Percentiles rank a stretch among this genome's conserved stretches.
These are phyloP conservation scores for Aspergillus alliaceus DNA, from an alignment of 2,329 filamentous ascomycete genomes.

Conservation along the genomic window DNA sequence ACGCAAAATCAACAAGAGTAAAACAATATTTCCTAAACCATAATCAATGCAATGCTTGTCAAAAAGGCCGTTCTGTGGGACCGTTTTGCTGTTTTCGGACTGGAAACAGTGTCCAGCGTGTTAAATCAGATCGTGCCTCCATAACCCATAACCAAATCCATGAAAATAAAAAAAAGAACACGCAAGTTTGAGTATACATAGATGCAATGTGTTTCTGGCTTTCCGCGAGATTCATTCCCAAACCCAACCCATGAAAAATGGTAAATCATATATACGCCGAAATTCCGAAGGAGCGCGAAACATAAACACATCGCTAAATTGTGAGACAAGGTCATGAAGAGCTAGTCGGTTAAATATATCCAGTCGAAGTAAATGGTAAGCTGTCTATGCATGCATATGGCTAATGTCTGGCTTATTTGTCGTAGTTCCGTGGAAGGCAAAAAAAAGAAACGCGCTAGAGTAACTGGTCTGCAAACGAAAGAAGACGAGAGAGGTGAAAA, in stretches of 20 bases:
- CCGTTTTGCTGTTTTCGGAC: slow-evolving; percentile 5
- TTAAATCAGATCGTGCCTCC: slow-evolving; percentile 7
- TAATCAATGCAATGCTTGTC: slow-evolving; percentile 4
- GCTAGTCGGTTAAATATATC: slow-evolving; percentile 23
- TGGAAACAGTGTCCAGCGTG: background rate
- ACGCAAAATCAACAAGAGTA: background rate
- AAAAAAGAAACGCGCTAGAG: slow-evolving; percentile 8
- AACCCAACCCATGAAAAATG: slow-evolving; percentile 10
- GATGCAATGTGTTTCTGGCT: slow-evolving; percentile 14
- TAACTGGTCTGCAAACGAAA: slow-evolving; percentile 11
- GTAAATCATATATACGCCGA: slow-evolving; percentile 19
- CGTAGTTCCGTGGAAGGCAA: slow-evolving; percentile 14
- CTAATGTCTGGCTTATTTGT: slow-evolving; percentile 24
- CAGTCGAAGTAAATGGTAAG: slow-evolving; percentile 24
- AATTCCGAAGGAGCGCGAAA: slow-evolving; percentile 16
- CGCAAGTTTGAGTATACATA: slow-evolving; percentile 14
- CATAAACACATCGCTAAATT: slow-evolving; percentile 24
- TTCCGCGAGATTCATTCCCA: slow-evolving; percentile 15
- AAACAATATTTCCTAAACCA: slow-evolving; percentile 3
- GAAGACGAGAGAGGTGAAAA: slow-evolving; percentile 11
- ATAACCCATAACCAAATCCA: background rate
- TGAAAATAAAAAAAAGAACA: slow-evolving; percentile 1
- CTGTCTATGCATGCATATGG: slow-evolving; percentile 27
- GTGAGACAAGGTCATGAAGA: slow-evolving; percentile 16
- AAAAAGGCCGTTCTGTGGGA: slow-evolving; percentile 7